Conservation (phyloP, 768 basidiomycete genomes). For the Hygrocybe punicea region DNA sequence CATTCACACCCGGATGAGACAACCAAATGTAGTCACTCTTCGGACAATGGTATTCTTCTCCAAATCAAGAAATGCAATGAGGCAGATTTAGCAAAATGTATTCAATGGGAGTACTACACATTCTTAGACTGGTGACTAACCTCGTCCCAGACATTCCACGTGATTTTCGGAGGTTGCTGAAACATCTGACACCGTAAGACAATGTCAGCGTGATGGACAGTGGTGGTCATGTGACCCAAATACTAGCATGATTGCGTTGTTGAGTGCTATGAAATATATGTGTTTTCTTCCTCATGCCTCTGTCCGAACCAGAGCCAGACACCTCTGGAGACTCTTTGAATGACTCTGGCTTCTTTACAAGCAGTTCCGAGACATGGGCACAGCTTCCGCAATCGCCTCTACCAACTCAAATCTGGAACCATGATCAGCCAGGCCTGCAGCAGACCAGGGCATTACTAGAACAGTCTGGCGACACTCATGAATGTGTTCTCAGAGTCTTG, state of each 20-base stretch:
- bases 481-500: constrained; percentile 2
- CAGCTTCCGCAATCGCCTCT: not conserved
- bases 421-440: not conserved
- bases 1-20: too few species aligned
- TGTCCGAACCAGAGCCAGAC: not conserved
- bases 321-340: not conserved
- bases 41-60: too few species aligned
- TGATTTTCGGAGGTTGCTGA: not conserved
- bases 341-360: constrained; percentile 1
- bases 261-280: not conserved
- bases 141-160: not conserved
- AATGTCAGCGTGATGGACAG: constrained; percentile 1
- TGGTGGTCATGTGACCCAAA: not conserved
- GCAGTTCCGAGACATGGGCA: not conserved
- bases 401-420: not conserved
- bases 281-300: not conserved
- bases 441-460: not conserved
- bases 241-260: not conserved
- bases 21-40: too few species aligned
- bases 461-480: constrained; percentile 1
- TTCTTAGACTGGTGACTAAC: too few species aligned
- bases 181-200: not conserved
- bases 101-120: too few species aligned
- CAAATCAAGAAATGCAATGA: too few species aligned
- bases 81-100: too few species aligned